A percentile compares a stretch with the other conserved stretches of the same genome.
Evolutionary conservation across 768 basidiomycete species (phyloP).

Genomic region (Suillus hirtellus): DNA sequence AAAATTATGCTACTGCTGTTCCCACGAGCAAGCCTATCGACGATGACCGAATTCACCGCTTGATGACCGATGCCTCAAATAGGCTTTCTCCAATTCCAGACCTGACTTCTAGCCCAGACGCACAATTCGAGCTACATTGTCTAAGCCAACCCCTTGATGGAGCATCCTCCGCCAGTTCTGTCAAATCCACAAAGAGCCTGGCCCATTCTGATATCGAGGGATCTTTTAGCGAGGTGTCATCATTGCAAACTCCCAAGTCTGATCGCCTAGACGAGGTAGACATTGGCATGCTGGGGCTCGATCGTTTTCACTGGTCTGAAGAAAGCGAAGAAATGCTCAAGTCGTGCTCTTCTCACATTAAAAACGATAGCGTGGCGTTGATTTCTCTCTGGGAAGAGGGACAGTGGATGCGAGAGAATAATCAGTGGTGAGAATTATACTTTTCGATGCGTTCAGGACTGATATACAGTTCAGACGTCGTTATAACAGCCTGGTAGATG

Average conservation of each 20-base stretch:
- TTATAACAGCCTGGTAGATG: neutral
- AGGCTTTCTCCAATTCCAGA: conserved; percentile 1
- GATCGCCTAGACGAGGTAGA: conserved; percentile 16
- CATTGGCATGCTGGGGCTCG: conserved; percentile 28
- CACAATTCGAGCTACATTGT: neutral
- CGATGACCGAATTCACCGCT: neutral
- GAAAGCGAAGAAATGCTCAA: conserved; percentile 16
- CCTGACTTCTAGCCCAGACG: neutral
- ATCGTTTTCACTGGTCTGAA: conserved; percentile 24
- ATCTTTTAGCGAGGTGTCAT: conserved; percentile 14
- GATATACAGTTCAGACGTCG: conserved; percentile 4
- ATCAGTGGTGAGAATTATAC: conserved; percentile 3
- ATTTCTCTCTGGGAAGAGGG: conserved; percentile 20
- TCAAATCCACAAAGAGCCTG: conserved; percentile 5
- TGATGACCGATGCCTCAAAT: conserved; percentile 17
- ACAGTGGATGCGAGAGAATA: conserved; percentile 11
- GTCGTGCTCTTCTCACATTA: conserved; percentile 17
- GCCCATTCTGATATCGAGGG: neutral
- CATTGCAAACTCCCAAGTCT: conserved; percentile 20
- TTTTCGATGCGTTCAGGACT: neutral
- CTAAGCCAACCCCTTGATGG: neutral
- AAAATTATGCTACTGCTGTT: conserved; percentile 1
- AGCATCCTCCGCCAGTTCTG: conserved; percentile 12
- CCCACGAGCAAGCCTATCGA: neutral
- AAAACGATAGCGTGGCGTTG: conserved; percentile 24